Evolutionary conservation across 805 yeast species (phyloP).

Genomic region (Saccharomycopsis capsularis): DNA sequence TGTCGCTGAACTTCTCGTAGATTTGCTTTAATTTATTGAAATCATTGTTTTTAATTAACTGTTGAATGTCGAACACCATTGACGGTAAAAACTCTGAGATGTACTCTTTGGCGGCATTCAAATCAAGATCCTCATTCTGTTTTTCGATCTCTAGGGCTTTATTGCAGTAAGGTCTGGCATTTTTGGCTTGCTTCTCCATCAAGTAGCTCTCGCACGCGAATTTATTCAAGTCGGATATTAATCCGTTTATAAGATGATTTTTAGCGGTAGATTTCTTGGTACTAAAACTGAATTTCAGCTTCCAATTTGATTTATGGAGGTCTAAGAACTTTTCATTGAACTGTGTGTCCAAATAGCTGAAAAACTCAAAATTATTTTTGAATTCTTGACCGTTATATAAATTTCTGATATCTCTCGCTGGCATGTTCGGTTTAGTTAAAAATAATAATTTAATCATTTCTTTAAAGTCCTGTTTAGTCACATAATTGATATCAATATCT

Average conservation of each 20-base stretch:
- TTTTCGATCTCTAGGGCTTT: constrained; percentile 8
- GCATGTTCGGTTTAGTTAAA: constrained; percentile 16
- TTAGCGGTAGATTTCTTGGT: neutral
- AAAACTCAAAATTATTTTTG: constrained; percentile 23
- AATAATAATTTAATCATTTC: constrained; percentile 6
- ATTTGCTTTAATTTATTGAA: constrained; percentile 6
- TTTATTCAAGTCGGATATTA: constrained; percentile 13
- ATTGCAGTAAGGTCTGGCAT: constrained; percentile 15
- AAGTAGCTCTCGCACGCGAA: constrained; percentile 16
- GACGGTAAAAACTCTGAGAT: constrained; percentile 15
- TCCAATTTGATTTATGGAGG: neutral
- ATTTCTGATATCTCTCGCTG: constrained; percentile 21
- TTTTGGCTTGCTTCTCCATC: constrained; percentile 2
- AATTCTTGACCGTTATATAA: constrained; percentile 23
- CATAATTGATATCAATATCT: constrained; percentile 35
- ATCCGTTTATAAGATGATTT: constrained; percentile 9
- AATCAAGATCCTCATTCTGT: neutral
- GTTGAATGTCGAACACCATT: constrained; percentile 10
- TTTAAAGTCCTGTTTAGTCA: constrained; percentile 33
- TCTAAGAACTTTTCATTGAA: constrained; percentile 12
- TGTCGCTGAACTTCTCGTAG: constrained; percentile 15
- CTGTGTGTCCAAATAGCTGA: constrained; percentile 12
- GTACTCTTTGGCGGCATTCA: neutral
- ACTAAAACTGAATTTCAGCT: constrained; percentile 7
- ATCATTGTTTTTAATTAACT: constrained; percentile 14